phyloP scores from a whole-genome alignment of 306 rosid genomes.

The Mimosa bimucronata region DNA sequence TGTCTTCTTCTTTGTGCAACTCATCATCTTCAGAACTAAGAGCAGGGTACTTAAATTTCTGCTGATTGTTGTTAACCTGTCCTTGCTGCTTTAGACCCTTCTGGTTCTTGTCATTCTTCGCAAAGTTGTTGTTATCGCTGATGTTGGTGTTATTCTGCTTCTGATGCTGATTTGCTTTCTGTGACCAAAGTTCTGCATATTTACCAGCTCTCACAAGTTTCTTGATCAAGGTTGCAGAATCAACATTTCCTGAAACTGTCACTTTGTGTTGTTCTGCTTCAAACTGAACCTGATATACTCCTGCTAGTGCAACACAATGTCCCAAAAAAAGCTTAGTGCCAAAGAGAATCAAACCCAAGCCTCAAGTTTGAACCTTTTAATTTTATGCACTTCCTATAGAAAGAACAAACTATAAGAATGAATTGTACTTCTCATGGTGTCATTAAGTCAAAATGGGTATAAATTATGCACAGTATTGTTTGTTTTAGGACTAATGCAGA shows the following conservation, averaged over 20 bases:
- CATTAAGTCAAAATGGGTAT: background rate
- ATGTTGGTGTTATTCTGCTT: conserved; percentile 51
- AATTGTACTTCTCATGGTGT: background rate
- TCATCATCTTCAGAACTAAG: conserved; percentile 55
- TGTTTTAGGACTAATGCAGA: background rate
- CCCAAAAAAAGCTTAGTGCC: background rate
- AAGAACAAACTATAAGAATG: conserved; percentile 16
- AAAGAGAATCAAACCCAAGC: background rate
- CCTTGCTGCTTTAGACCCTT: conserved; percentile 64
- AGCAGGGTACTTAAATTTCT: conserved; percentile 54
- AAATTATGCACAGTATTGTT: background rate
- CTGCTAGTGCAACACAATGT: conserved; percentile 41
- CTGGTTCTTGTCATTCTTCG: conserved; percentile 57
- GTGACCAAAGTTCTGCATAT: conserved; percentile 80
- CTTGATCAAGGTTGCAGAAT: conserved; percentile 74
- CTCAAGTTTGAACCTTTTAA: background rate
- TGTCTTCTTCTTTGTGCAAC: conserved; percentile 43
- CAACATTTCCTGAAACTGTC: conserved; percentile 77
- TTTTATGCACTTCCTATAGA: no score
- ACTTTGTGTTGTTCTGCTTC: conserved; percentile 88
- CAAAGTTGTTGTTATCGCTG: conserved; percentile 32
- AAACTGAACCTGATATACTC: conserved; percentile 77
- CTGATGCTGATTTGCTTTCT: conserved; percentile 57
- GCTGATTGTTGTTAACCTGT: conserved; percentile 52
- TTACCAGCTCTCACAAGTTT: conserved; percentile 78